phyloP scores from a whole-genome alignment of 2,329 filamentous ascomycete genomes.

The Botryotinia convoluta region DNA sequence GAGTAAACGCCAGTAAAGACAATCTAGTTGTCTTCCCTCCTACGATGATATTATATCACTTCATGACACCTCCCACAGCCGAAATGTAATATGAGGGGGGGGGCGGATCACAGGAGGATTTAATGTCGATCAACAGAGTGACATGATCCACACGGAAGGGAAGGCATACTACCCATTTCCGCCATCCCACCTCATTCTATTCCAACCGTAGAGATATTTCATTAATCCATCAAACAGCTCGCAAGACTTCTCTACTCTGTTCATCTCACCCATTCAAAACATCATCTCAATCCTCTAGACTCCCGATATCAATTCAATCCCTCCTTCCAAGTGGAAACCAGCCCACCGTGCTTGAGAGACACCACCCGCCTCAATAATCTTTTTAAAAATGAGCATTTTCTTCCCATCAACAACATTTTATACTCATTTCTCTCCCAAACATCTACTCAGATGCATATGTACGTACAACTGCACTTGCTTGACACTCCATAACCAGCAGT shows the following conservation, averaged over 20 bases:
- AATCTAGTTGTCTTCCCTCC: background rate
- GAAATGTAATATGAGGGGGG: background rate
- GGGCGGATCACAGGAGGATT: too few relatives aligned
- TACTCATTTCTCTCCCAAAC: background rate
- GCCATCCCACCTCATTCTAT: too few relatives aligned
- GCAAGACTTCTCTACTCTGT: background rate
- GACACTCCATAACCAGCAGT: background rate
- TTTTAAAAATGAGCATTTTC: background rate
- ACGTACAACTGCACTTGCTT: background rate
- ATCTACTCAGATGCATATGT: background rate
- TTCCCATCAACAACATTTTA: background rate
- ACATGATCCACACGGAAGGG: background rate
- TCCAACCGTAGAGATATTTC: background rate
- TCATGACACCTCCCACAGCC: background rate
- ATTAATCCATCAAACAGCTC: background rate
- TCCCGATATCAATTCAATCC: background rate
- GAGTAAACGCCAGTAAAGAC: too few relatives aligned
- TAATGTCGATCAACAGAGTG: background rate
- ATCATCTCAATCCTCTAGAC: background rate
- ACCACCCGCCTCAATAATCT: background rate
- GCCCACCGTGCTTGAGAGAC: background rate
- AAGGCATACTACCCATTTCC: background rate
- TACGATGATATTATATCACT: too few relatives aligned
- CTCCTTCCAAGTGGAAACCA: background rate
- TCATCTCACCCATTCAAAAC: background rate